Percentiles rank a stretch among this genome's conserved stretches.
Evolutionary conservation across 768 basidiomycete genomes (phyloP).

Genomic region (Amanita fuliginea): DNA sequence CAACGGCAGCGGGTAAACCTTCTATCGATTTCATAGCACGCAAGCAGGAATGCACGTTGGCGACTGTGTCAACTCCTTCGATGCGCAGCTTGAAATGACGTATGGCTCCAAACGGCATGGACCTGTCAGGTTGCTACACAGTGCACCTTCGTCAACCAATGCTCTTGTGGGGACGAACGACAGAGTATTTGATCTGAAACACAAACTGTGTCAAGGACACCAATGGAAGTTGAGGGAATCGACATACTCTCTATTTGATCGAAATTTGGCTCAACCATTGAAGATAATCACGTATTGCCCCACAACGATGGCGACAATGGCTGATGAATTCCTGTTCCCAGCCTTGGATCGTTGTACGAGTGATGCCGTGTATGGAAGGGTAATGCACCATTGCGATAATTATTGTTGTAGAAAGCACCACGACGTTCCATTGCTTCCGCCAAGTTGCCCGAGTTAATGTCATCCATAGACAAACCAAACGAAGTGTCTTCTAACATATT

Average conservation of each 20-base stretch:
- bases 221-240: background rate
- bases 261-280: background rate
- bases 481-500: background rate
- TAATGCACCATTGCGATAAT: background rate
- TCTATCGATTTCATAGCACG: background rate
- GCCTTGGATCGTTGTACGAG: conserved; percentile 4
- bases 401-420: background rate
- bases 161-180: background rate
- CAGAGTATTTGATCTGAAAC: background rate
- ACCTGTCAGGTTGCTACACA: background rate
- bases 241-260: background rate
- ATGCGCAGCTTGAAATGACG: background rate
- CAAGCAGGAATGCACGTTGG: background rate
- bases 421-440: background rate
- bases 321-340: background rate
- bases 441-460: background rate
- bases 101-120: background rate
- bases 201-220: background rate
- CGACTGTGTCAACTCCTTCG: background rate
- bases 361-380: conserved; percentile 3
- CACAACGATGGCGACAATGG: conserved; percentile 2
- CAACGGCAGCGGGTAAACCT: background rate
- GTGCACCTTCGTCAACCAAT: background rate
- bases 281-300: conserved; percentile 4
- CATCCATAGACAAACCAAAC: background rate